Percentiles rank a stretch among this genome's conserved stretches.
phyloP scores from a whole-genome alignment of 768 basidiomycete genomes.

The Russula virescens region DNA sequence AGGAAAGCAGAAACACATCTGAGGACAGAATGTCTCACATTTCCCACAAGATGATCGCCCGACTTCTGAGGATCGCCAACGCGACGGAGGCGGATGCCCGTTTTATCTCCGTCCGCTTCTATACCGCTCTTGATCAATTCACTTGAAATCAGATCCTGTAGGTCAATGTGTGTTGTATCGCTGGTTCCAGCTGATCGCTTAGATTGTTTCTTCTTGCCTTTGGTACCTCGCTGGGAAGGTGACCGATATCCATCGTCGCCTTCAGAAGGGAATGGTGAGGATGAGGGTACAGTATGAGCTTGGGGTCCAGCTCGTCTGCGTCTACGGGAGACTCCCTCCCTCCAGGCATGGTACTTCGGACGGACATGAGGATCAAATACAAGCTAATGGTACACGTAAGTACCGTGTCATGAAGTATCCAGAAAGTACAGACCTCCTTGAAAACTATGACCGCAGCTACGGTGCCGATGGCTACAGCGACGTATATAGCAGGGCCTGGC shows the following conservation, averaged over 20 bases:
- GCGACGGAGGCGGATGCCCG: slow-evolving; percentile 14
- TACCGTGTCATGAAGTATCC: background rate
- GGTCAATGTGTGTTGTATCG: slow-evolving; percentile 12
- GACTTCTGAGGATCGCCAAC: background rate
- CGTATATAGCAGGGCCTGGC: slow-evolving; percentile 23
- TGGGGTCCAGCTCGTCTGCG: slow-evolving; percentile 12
- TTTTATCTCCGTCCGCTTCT: slow-evolving; percentile 7
- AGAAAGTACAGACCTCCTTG: slow-evolving; percentile 18
- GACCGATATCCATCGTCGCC: background rate
- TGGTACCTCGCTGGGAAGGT: background rate
- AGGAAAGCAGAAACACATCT: background rate
- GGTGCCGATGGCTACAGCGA: slow-evolving; percentile 20
- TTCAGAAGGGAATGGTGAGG: slow-evolving; percentile 4
- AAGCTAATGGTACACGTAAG: slow-evolving; percentile 13
- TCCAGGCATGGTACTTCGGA: slow-evolving; percentile 18
- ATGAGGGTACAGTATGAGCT: background rate
- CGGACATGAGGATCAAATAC: slow-evolving; percentile 23
- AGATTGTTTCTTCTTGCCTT: background rate
- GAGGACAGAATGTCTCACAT: background rate
- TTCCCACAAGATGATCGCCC: background rate
- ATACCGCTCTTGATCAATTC: slow-evolving; percentile 13
- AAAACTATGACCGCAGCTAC: slow-evolving; percentile 19
- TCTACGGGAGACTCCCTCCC: background rate
- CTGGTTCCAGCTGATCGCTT: slow-evolving; percentile 3
- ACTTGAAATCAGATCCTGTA: slow-evolving; percentile 14